Base-by-base conservation (phyloP, 169 alveolate species). In the Plasmodium chabaudi region DNA sequence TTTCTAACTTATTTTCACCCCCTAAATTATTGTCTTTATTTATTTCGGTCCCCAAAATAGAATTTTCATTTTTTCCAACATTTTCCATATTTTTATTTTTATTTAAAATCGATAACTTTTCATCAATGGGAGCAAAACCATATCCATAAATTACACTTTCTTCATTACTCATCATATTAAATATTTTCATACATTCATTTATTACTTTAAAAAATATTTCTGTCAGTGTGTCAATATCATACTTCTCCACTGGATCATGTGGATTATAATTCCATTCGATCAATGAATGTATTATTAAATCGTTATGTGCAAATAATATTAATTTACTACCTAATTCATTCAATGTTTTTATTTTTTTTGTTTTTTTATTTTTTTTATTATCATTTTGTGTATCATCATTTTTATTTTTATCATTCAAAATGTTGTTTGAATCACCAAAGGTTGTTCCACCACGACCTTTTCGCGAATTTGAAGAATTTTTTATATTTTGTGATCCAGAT, bases 221-320 rank as follows among this genome's bases (percentile, higher is more conserved):
- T 19, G 65, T 13, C 21, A 79, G 34, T 1, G 51, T 61, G 27
- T 21, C 51, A 57, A 79, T 34, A 15, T 27, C 44, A 46, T 79
- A 79, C 2, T 65, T 53, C 2, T 42, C 82, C 59, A 79, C 65
- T 27, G 23, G 25, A 65, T 67, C 82, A 27, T 19, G 42, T 7
- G 89, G 89, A 23, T 79, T 65, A 4, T 64, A 61, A 15, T 65
- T 19, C 46, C 72, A 65, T 53, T 56, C 75, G 17, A 79, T 51
- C 53, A 79, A 65, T 27, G 89, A 65, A 65, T 79, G 89, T 7
- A 65, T 42, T 55, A 79, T 65, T 67, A 79, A 21, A 53, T 79
- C 89, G 56, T 60, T 60, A 21, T 79, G 89, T 0, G 89, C 89
- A 56, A 79, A 79, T 15, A 65, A 12, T 51, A 79, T 67, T 65